Percentiles rank a stretch among this genome's conserved stretches.
These are phyloP conservation scores for Euphorbia pulcherrima DNA, from an alignment of 345 rosid genomes.

Conservation along the genomic window DNA sequence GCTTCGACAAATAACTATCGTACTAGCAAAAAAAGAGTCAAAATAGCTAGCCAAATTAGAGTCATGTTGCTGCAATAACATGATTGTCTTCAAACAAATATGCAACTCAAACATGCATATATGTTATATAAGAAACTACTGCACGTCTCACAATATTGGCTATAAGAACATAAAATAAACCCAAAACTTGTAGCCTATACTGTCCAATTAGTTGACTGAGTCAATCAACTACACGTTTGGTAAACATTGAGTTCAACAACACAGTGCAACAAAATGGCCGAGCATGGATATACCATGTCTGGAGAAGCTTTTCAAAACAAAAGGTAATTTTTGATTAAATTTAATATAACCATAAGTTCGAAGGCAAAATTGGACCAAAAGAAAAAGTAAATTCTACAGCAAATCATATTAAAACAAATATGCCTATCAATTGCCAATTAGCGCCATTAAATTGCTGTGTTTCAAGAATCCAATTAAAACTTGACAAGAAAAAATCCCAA, in stretches of 20 bases:
- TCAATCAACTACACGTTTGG: not conserved
- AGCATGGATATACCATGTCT: too few relatives aligned
- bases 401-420: not conserved
- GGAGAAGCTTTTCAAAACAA: not conserved
- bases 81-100: not conserved
- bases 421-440: not conserved
- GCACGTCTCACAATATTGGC: not conserved
- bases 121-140: conserved; percentile 1
- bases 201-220: not conserved
- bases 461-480: not conserved
- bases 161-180: not conserved
- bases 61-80: not conserved
- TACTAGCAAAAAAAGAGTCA: conserved; percentile 72
- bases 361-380: not conserved
- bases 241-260: not conserved
- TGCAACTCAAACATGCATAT: conserved; percentile 5
- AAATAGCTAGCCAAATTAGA: conserved; percentile 18
- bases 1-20: conserved; percentile 97
- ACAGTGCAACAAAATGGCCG: not conserved
- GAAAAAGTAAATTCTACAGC: not conserved
- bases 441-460: not conserved
- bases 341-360: not conserved
- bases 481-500: not conserved
- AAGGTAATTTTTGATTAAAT: not conserved
- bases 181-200: not conserved